Evolutionary conservation across 2,329 filamentous ascomycete genomes (phyloP).

Genomic region (Phyllosticta citribraziliensis): DNA sequence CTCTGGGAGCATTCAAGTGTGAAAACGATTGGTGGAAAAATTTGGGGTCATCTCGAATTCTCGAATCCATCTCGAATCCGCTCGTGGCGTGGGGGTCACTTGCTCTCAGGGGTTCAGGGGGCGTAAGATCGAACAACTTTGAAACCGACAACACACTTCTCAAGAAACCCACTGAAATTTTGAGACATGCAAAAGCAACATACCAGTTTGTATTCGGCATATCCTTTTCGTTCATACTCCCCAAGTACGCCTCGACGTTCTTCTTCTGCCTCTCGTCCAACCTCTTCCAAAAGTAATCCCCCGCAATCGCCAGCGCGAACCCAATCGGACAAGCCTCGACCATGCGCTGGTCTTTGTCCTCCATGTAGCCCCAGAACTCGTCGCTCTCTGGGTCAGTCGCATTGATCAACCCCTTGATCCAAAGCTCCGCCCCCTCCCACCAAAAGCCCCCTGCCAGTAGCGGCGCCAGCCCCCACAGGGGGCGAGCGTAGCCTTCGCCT

Average conservation of each 20-base stretch:
- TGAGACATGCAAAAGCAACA: conserved; percentile 4
- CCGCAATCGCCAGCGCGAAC: conserved; percentile 61
- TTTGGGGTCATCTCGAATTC: background rate
- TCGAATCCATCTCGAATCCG: too few relatives aligned
- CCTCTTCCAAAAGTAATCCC: conserved; percentile 54
- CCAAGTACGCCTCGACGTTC: conserved; percentile 64
- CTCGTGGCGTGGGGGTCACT: background rate
- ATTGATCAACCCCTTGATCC: conserved; percentile 59
- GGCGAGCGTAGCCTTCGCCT: conserved; percentile 65
- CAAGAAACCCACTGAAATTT: background rate
- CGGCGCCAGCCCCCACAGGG: conserved; percentile 65
- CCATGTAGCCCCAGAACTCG: conserved; percentile 69
- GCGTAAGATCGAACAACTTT: background rate
- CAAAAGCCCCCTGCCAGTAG: conserved; percentile 58
- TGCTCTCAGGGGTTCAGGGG: background rate
- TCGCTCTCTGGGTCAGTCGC: conserved; percentile 60
- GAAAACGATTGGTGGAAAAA: background rate
- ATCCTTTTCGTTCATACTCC: conserved; percentile 70
- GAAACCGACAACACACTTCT: background rate
- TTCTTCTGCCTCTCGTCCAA: conserved; percentile 51
- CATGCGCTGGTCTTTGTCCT: conserved; percentile 73
- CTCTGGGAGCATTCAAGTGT: too few relatives aligned
- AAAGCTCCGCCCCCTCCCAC: conserved; percentile 55
- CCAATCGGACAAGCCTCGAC: conserved; percentile 76
- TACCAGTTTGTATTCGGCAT: conserved; percentile 57